Conservation (phyloP, 2,329 filamentous ascomycete genomes). For the Penicillium sp. region DNA sequence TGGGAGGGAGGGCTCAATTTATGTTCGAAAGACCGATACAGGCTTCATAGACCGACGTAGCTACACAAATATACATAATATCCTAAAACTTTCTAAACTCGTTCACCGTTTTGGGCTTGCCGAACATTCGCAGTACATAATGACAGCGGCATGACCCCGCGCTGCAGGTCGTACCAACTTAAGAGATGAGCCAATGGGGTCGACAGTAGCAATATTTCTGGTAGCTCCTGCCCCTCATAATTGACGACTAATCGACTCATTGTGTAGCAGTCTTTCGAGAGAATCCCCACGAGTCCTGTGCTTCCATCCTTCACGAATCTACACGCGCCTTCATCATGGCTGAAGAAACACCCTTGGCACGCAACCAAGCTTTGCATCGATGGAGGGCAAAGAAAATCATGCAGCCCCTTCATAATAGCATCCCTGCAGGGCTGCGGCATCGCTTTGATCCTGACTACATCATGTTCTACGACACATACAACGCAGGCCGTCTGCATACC, state of each 20-base stretch:
- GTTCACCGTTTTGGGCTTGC: too few relatives aligned
- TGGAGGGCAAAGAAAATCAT: conserved; percentile 28
- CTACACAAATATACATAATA: neutral
- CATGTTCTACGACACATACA: conserved; percentile 49
- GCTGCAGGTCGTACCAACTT: neutral
- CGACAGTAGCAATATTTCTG: neutral
- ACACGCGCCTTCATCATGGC: conserved; percentile 13
- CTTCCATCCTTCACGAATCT: neutral
- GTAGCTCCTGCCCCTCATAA: neutral
- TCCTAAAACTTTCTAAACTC: too few relatives aligned
- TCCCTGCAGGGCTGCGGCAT: conserved; percentile 41
- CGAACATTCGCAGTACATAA: neutral
- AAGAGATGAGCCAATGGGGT: neutral
- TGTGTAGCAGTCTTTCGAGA: neutral
- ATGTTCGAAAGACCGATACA: neutral
- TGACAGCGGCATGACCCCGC: neutral
- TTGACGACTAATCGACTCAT: neutral
- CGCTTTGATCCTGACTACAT: conserved; percentile 48
- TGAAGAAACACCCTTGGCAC: conserved; percentile 10
- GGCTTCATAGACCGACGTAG: neutral
- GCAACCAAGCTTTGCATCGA: conserved; percentile 31
- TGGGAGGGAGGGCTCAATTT: neutral
- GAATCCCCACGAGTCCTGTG: neutral
- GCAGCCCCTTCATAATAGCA: conserved; percentile 49
- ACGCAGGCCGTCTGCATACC: conserved; percentile 46